Evolutionary conservation across 2,329 filamentous ascomycete species (phyloP), one percentile per base, ranked within the genome.

Genomic region (Scytalidium lignicola): DNA sequence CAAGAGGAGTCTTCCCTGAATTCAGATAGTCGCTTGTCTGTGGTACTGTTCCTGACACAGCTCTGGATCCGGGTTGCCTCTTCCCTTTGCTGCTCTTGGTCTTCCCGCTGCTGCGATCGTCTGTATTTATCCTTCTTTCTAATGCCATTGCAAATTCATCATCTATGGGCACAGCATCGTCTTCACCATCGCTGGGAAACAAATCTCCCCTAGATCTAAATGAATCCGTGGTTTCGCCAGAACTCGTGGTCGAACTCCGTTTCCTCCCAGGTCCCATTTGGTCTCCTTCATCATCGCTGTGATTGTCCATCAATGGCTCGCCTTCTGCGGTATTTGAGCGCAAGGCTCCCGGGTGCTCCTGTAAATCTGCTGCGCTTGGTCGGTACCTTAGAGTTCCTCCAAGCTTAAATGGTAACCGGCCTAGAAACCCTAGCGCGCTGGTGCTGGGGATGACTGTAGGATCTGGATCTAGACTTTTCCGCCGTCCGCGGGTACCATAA

Each of bases 371-470:
- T 23, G 90, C 90, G 49, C 88, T 95, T 26, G 92, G 92, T 65
- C 90, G 89, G 66, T 97, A 97, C 62, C 88, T 80, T 58, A 96
- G 67, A 2, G 86, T 88, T 3, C 86, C 85, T 29, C 90, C 90
- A 62, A 95, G 74, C 62, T 86, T 89, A 75, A 90, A 96, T 12
- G 92, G 91, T 55, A 96, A 71, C 47, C 86, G 79, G 57, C 88
- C 86, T 39, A 96, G 68, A 61, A 96, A 96, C 0, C 91, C 90
- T 55, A 96, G 79, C 44, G 90, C 83, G 41, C 87, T 88, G 3
- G 88, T 91, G 60, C 86, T 89, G 1, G 90, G 90, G 46, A 96
- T 95, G n/a, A 96, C 82, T 3, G 89, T 95, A 9, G 90, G 87
- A 62, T 96, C 90, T 8, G 70, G 68, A 44, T 62, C 72, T 70